Conservation (phyloP, 352 stramenopile species). For the Thalassiosira ordinaria region DNA sequence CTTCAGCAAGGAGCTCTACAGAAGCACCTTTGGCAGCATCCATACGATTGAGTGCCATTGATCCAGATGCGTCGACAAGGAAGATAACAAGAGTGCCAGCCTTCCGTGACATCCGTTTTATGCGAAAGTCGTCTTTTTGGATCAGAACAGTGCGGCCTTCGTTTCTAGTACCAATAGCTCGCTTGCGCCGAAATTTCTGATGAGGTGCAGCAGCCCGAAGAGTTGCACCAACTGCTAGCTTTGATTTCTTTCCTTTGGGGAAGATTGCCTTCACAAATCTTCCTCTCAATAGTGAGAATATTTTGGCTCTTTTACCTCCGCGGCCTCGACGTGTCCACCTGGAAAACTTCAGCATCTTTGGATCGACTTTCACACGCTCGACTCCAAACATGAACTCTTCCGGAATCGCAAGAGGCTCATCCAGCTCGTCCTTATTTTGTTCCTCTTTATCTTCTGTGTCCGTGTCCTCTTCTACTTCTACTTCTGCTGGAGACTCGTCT, state of each 20-base stretch:
- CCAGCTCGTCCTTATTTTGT: conserved; percentile 59
- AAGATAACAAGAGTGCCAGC: conserved; percentile 84
- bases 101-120: conserved; percentile 81
- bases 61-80: conserved; percentile 80
- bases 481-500: conserved; percentile 13
- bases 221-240: conserved; percentile 62
- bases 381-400: conserved; percentile 85
- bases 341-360: conserved; percentile 71
- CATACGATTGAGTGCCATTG: conserved; percentile 85
- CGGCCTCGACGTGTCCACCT: conserved; percentile 68
- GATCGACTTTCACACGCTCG: conserved; percentile 67
- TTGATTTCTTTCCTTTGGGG: conserved; percentile 48
- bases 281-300: conserved; percentile 77
- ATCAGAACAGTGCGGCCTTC: conserved; percentile 66
- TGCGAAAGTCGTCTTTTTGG: conserved; percentile 71
- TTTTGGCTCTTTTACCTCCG: conserved; percentile 71
- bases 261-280: conserved; percentile 82
- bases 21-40: conserved; percentile 82
- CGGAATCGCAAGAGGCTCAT: conserved; percentile 54
- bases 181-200: conserved; percentile 63
- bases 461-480: conserved; percentile 10
- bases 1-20: conserved; percentile 72
- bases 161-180: conserved; percentile 40
- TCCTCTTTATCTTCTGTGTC: conserved; percentile 16
- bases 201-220: conserved; percentile 77